These are phyloP conservation scores for Macrophomina tecta DNA, from an alignment of 2,329 filamentous ascomycete species.

Conservation along the genomic window DNA sequence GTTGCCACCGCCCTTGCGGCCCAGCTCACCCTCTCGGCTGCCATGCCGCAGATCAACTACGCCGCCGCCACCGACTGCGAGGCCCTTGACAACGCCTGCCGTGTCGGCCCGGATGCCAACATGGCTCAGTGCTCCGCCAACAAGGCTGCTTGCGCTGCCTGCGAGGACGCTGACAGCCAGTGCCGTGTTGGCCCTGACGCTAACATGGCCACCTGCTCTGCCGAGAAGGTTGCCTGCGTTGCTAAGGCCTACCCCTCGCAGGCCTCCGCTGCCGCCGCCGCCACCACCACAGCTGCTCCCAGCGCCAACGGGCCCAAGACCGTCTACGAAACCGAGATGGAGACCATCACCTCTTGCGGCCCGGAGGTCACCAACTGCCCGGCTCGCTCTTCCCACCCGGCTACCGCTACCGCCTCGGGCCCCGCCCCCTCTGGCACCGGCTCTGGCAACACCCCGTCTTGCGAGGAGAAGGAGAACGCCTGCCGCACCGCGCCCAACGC, in stretches of 20 bases:
- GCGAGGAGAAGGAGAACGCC: constrained; percentile 14
- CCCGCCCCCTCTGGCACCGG: constrained; percentile 8
- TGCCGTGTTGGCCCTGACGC: constrained; percentile 16
- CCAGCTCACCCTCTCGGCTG: constrained; percentile 6
- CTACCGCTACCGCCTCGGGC: constrained; percentile 6
- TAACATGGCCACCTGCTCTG: constrained; percentile 22
- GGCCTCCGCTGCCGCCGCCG: constrained; percentile 9
- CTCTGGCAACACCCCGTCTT: background rate
- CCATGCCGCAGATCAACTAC: constrained; percentile 13
- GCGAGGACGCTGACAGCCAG: background rate
- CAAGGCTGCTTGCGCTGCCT: background rate
- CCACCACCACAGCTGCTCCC: constrained; percentile 7
- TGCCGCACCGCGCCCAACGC: constrained; percentile 9
- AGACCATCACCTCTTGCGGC: constrained; percentile 29
- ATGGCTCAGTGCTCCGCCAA: constrained; percentile 16
- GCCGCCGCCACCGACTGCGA: constrained; percentile 7
- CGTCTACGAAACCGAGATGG: constrained; percentile 26
- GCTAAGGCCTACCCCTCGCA: background rate
- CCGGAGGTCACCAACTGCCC: constrained; percentile 32
- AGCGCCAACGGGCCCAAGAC: constrained; percentile 21
- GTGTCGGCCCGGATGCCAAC: constrained; percentile 15
- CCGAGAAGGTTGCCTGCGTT: constrained; percentile 7
- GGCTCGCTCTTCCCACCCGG: constrained; percentile 25
- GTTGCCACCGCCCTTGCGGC: constrained; percentile 20
- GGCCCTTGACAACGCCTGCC: constrained; percentile 7